Evolutionary conservation across 1,284 basidiomycete genomes (phyloP).

Genomic region (Pholiota adiposa): DNA sequence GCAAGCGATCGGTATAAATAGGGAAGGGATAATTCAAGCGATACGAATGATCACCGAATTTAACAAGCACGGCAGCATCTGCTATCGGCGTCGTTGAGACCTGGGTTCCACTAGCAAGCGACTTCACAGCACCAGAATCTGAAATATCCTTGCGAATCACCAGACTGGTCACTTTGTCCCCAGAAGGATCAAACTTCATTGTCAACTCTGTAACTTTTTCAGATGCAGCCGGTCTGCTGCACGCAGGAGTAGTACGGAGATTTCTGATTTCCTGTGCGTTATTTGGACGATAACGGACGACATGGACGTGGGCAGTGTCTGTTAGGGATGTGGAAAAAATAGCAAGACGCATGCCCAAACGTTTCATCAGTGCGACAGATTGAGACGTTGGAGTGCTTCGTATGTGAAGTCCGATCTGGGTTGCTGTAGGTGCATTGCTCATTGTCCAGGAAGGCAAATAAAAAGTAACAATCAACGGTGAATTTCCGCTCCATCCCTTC

Average conservation of each 20-base stretch:
- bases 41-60: constrained; percentile 19
- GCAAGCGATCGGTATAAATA: constrained; percentile 35
- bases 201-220: background rate
- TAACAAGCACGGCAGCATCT: constrained; percentile 15
- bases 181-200: constrained; percentile 16
- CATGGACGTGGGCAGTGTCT: constrained; percentile 35
- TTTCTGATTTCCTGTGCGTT: constrained; percentile 23
- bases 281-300: constrained; percentile 34
- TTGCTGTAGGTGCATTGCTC: constrained; percentile 20
- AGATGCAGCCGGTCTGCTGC: background rate
- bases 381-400: constrained; percentile 28
- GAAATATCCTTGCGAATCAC: constrained; percentile 14
- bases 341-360: constrained; percentile 29
- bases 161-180: constrained; percentile 7
- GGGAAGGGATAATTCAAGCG: constrained; percentile 38
- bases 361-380: constrained; percentile 12
- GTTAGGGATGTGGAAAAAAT: constrained; percentile 36
- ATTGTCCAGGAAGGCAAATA: constrained; percentile 40
- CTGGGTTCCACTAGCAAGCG: constrained; percentile 17
- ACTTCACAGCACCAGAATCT: constrained; percentile 3
- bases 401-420: constrained; percentile 33
- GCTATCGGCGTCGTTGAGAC: constrained; percentile 27
- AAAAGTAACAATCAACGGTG: constrained; percentile 44
- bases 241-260: constrained; percentile 3
- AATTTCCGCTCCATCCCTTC: constrained; percentile 33